Base-by-base conservation (phyloP, 2,329 filamentous ascomycete species). In the Pseudohalonectria lignicola region DNA sequence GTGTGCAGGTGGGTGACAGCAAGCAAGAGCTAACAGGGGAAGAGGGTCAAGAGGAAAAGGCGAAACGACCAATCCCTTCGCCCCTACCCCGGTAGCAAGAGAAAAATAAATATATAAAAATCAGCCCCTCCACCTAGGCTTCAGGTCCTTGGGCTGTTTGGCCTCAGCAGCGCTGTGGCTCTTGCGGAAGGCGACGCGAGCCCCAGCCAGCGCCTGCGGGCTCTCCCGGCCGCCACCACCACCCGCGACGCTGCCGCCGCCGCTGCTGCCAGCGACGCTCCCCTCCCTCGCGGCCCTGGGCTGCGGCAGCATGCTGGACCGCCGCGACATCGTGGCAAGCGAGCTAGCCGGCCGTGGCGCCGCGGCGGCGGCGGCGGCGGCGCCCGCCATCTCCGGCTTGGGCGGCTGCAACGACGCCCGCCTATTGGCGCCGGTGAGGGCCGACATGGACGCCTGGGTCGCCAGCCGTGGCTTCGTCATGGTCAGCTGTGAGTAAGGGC, bases 301-400 rank as follows among this genome's bases (percentile, higher is more conserved):
- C 39, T 69, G 61, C 15, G 75, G 73, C 17, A 79, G 56, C 41
- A 79, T 49, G 47, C 74, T 77, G 4, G 56, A 62, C 21, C 75
- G 67, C 42, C 74, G 60, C 40, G 57, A 63, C 16, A 17, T 23
- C 3, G 59, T 56, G 6, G 72, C 68, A 32, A 79, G 49, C 3
- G 76, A 79, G 51, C 72, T 79, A 31, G 67, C 69, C 10, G 76
- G 67, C 21, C 76, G 66, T 30, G 52, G 56, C 48, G 47, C 54
- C 18, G 43, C 44, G 47, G 47, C 50, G 39, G 43, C 52, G 12
- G 53, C 49, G 9, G 20, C 11, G 4, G 30, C 25, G 29, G 12
- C 45, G 43, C 5, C n/a, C 15, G 31, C 19, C 17, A 18, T 21
- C 21, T 51, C 55, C 42, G 42, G 58, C 50, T 42, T 63, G 13